These are phyloP conservation scores for Capsicum rhomboideum DNA, from an alignment of 257 asterid genomes.

Conservation along the genomic window DNA sequence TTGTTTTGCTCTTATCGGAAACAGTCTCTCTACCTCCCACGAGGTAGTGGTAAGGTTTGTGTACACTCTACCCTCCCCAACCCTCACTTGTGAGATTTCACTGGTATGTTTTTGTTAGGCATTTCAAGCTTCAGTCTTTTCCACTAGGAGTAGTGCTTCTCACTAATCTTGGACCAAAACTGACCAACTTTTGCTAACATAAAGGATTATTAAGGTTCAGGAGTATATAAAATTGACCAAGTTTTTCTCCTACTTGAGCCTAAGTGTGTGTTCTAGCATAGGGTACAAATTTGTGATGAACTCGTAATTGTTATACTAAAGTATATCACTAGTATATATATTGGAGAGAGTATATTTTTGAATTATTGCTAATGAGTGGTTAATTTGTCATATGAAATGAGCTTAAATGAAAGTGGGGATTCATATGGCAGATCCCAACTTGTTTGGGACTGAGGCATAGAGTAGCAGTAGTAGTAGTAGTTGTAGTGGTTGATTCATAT, in stretches of 20 bases:
- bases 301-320: background rate
- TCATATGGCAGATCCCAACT: background rate
- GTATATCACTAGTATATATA: background rate
- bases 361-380: background rate
- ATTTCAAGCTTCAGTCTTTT: background rate
- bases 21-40: no score
- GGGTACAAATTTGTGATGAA: background rate
- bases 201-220: background rate
- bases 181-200: background rate
- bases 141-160: background rate
- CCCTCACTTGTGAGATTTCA: no score
- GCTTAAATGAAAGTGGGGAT: background rate
- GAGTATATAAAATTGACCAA: background rate
- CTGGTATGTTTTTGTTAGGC: no score
- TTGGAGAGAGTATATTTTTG: background rate
- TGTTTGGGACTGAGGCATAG: background rate
- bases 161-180: background rate
- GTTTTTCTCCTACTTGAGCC: background rate
- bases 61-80: no score
- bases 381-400: background rate
- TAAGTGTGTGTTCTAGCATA: background rate
- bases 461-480: background rate
- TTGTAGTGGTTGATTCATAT: background rate
- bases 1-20: background rate
- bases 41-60: no score